A percentile compares a stretch with the other conserved stretches of the same genome.
Conservation (phyloP, 495 filamentous ascomycete species). For the Ramalina peruviana region DNA sequence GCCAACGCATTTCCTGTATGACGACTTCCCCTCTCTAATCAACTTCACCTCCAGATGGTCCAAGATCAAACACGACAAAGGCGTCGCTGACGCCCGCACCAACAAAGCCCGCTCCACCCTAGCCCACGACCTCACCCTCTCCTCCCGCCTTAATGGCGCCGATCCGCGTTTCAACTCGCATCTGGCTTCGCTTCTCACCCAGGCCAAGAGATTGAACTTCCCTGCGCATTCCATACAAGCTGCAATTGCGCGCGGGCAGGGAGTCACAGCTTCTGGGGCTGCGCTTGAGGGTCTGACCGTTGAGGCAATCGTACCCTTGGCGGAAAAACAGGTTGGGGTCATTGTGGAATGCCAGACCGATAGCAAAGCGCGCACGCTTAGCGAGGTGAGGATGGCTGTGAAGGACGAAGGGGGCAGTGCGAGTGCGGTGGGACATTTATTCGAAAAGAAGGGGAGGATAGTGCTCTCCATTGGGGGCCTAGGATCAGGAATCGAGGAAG, state of each 20-base stretch:
- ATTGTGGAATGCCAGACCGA: slow-evolving; percentile 80
- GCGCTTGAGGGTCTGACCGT: slow-evolving; percentile 61
- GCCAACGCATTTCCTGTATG: too few relatives aligned
- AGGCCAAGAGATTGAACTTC: slow-evolving; percentile 74
- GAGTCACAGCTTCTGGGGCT: slow-evolving; percentile 54
- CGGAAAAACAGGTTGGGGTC: slow-evolving; percentile 48
- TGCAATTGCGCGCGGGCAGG: slow-evolving; percentile 79
- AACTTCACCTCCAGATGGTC: slow-evolving; percentile 49
- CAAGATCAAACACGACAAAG: slow-evolving; percentile 91
- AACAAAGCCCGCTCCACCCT: not conserved
- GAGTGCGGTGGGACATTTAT: slow-evolving; percentile 69
- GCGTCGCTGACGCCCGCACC: slow-evolving; percentile 45
- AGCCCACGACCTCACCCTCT: slow-evolving; percentile 4
- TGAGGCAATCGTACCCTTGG: slow-evolving; percentile 66
- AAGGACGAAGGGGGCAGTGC: slow-evolving; percentile 53
- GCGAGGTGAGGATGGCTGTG: slow-evolving; percentile 52
- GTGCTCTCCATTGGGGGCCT: slow-evolving; percentile 39
- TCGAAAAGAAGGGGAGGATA: slow-evolving; percentile 61
- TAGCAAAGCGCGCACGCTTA: slow-evolving; percentile 54
- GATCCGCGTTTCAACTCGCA: slow-evolving; percentile 60
- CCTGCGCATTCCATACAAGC: slow-evolving; percentile 72
- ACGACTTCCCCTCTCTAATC: too few relatives aligned
- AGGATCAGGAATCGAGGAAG: slow-evolving; percentile 44
- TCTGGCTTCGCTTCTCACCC: slow-evolving; percentile 53
- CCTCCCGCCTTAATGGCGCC: slow-evolving; percentile 33